phyloP scores from a whole-genome alignment of 2,329 filamentous ascomycete genomes.

The Aspergillus calidoustus region DNA sequence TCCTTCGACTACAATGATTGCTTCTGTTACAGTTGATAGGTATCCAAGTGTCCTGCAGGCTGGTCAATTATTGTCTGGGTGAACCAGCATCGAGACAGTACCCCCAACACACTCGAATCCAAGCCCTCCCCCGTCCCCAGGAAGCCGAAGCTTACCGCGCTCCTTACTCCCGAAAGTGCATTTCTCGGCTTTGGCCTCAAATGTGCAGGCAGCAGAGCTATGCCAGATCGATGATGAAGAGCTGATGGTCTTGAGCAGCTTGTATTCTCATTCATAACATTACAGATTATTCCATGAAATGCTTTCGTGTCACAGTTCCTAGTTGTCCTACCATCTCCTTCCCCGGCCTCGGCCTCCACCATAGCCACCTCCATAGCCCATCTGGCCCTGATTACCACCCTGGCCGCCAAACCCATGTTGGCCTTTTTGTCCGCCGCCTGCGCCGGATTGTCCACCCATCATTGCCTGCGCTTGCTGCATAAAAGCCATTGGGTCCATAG shows the following conservation, averaged over 20 bases:
- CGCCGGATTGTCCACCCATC: conserved; percentile 51
- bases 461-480: conserved; percentile 59
- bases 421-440: conserved; percentile 39
- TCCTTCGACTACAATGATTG: not conserved
- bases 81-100: not conserved
- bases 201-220: not conserved
- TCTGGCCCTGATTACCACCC: conserved; percentile 45
- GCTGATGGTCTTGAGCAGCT: not conserved
- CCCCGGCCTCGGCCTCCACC: conserved; percentile 46
- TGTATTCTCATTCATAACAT: conserved; percentile 16
- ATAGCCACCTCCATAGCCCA: conserved; percentile 49
- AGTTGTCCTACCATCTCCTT: conserved; percentile 42
- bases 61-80: not conserved
- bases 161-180: conserved; percentile 11
- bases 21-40: not conserved
- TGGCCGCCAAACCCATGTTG: conserved; percentile 43
- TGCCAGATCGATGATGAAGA: not conserved
- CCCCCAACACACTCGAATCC: not conserved
- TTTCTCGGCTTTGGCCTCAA: not conserved
- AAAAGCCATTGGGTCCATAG: conserved; percentile 59
- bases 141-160: conserved; percentile 1
- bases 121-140: not conserved
- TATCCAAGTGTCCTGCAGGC: not conserved
- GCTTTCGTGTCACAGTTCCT: conserved; percentile 6
- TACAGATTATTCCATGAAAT: conserved; percentile 25